Conservation (phyloP, 495 filamentous ascomycete species). For the Penicillium simplicissimum region DNA sequence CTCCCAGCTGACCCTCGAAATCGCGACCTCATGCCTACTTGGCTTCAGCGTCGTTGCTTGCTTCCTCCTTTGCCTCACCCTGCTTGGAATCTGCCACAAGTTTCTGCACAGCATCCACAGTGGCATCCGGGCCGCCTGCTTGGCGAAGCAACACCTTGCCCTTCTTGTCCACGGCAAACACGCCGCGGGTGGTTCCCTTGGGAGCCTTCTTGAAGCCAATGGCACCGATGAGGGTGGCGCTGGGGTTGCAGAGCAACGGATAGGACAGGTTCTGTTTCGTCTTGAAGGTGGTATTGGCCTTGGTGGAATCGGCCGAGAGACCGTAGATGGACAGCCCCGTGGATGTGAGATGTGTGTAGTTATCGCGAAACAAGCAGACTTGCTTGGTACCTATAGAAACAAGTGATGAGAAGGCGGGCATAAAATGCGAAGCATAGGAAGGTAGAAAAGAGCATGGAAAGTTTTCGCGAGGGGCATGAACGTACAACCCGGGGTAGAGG, state of each 20-base stretch:
- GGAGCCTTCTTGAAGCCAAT: constrained; percentile 76
- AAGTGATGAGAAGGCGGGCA: background rate
- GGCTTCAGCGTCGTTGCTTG: constrained; percentile 1
- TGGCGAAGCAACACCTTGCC: constrained; percentile 47
- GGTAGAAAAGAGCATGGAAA: constrained; percentile 5
- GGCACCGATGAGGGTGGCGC: constrained; percentile 67
- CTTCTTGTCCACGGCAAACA: constrained; percentile 81
- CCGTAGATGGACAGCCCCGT: constrained; percentile 85
- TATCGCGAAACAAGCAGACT: constrained; percentile 89
- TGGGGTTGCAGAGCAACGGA: constrained; percentile 80
- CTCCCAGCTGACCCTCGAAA: background rate
- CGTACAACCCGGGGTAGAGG: constrained; percentile 94
- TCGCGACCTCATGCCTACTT: constrained; percentile 8
- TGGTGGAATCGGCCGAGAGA: constrained; percentile 80
- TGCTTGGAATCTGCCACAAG: constrained; percentile 25
- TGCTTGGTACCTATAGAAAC: constrained; percentile 74
- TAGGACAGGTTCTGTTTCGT: constrained; percentile 87
- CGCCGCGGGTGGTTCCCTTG: constrained; percentile 77
- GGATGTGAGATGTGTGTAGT: constrained; percentile 71
- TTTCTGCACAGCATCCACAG: constrained; percentile 47
- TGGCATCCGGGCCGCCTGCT: constrained; percentile 50
- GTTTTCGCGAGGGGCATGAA: constrained; percentile 13
- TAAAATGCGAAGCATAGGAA: background rate
- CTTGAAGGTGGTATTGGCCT: constrained; percentile 88
- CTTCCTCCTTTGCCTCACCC: constrained; percentile 15